phyloP scores from a whole-genome alignment of 2,329 filamentous ascomycete species.

The Zasmidium angulare region DNA sequence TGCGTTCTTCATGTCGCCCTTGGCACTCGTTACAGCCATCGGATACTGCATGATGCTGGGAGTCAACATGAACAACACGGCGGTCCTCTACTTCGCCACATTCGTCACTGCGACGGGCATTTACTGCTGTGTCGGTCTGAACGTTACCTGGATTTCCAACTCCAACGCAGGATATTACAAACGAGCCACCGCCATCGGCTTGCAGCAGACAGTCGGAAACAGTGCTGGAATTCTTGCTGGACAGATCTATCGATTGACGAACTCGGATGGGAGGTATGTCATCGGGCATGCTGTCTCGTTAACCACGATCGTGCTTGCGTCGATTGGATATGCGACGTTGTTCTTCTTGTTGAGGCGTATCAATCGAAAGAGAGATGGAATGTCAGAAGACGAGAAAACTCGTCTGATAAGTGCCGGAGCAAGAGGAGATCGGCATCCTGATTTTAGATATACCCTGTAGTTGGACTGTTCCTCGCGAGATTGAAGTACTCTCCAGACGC shows the following conservation, averaged over 20 bases:
- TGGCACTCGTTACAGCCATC: slow-evolving; percentile 5
- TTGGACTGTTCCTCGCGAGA: no score
- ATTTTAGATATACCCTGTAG: slow-evolving; percentile 12
- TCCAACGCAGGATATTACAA: slow-evolving; percentile 75
- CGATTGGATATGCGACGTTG: slow-evolving; percentile 6
- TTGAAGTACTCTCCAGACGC: no score
- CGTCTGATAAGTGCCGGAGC: slow-evolving; percentile 6
- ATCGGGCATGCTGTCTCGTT: slow-evolving; percentile 12
- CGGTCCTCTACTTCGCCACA: slow-evolving; percentile 6
- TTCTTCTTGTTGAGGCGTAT: slow-evolving; percentile 6
- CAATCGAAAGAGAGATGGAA: slow-evolving; percentile 7
- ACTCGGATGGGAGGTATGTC: slow-evolving; percentile 7
- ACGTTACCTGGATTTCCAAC: slow-evolving; percentile 48
- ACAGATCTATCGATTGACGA: slow-evolving; percentile 7
- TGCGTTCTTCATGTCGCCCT: slow-evolving; percentile 12
- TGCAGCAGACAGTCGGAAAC: slow-evolving; percentile 71
- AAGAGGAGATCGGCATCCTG: slow-evolving; percentile 12
- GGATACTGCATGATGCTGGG: slow-evolving; percentile 12
- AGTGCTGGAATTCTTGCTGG: slow-evolving; percentile 70
- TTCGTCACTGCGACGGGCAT: slow-evolving; percentile 1
- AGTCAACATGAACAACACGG: slow-evolving; percentile 4
- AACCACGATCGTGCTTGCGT: slow-evolving; percentile 6
- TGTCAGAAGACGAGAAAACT: slow-evolving; percentile 5
- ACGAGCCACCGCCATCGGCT: slow-evolving; percentile 66
- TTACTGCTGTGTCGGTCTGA: slow-evolving; percentile 4